Percentiles rank a stretch among this genome's conserved stretches.
phyloP scores from a whole-genome alignment of 2,329 filamentous ascomycete species.

The Ampelomyces quisqualis region DNA sequence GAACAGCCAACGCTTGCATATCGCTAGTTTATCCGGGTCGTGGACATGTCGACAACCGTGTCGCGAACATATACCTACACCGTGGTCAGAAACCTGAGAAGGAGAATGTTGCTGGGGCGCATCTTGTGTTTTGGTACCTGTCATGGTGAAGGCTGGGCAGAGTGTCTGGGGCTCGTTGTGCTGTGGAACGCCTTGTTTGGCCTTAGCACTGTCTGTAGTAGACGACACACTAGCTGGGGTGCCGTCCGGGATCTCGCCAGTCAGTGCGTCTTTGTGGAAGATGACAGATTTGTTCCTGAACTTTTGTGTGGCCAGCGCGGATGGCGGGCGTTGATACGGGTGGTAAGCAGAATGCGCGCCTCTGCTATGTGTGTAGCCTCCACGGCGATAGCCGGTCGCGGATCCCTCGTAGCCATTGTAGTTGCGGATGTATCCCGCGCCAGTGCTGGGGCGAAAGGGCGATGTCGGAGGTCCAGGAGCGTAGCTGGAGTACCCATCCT shows the following conservation, averaged over 20 bases:
- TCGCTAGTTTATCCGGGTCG: constrained; percentile 80
- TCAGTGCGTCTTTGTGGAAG: constrained; percentile 11
- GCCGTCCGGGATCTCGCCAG: constrained; percentile 5
- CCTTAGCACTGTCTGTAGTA: constrained; percentile 1
- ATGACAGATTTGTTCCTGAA: constrained; percentile 16
- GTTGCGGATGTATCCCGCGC: not conserved
- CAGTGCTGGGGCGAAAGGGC: not conserved
- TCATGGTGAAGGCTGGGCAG: constrained; percentile 33
- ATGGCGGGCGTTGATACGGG: constrained; percentile 21
- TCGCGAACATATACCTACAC: constrained; percentile 76
- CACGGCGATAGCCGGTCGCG: constrained; percentile 9
- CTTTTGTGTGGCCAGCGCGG: constrained; percentile 2
- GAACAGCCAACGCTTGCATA: constrained; percentile 84
- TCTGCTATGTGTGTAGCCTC: constrained; percentile 10
- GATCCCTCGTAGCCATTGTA: not conserved
- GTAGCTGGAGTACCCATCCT: not conserved
- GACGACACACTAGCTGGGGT: not conserved
- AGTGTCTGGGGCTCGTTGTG: constrained; percentile 14
- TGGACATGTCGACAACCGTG: constrained; percentile 78
- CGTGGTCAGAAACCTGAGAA: constrained; percentile 17
- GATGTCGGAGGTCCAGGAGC: not conserved
- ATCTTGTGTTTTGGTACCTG: constrained; percentile 31
- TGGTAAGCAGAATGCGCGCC: constrained; percentile 16
- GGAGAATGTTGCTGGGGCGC: constrained; percentile 2
- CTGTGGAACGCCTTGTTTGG: constrained; percentile 9